A percentile compares a stretch with the other conserved stretches of the same genome.
Conservation (phyloP, 2,329 filamentous ascomycete genomes). For the Dendrostoma leiphaemia region DNA sequence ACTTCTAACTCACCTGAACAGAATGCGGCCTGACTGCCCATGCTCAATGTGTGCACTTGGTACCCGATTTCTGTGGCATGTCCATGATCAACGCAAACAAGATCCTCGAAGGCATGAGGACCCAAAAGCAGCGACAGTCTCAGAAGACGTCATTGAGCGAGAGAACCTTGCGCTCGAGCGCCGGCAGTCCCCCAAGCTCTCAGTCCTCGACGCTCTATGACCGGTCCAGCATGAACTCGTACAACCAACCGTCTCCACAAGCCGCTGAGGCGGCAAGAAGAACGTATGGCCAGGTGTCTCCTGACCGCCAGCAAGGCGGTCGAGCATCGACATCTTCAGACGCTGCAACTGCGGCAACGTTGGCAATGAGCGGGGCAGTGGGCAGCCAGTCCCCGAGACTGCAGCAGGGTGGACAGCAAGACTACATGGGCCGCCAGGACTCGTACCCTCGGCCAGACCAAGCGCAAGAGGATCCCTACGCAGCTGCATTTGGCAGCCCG, state of each 20-base stretch:
- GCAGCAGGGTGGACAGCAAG: conserved; percentile 31
- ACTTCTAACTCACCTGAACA: conserved; percentile 33
- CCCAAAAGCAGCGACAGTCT: conserved; percentile 65
- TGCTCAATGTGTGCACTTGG: conserved; percentile 86
- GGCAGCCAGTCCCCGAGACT: conserved; percentile 31
- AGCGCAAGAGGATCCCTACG: conserved; percentile 36
- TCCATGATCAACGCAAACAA: conserved; percentile 96
- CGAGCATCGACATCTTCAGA: conserved; percentile 48
- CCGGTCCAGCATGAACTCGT: conserved; percentile 16
- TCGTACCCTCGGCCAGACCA: conserved; percentile 29
- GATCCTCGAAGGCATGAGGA: conserved; percentile 83
- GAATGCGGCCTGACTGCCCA: conserved; percentile 94
- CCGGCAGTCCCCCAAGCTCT: conserved; percentile 40
- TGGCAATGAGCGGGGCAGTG: conserved; percentile 54
- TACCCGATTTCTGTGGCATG: conserved; percentile 99
- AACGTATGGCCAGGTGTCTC: conserved; percentile 57
- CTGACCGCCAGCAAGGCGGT: conserved; percentile 48
- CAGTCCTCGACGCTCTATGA: conserved; percentile 25
- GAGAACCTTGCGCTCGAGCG: conserved; percentile 61
- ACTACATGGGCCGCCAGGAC: conserved; percentile 30
- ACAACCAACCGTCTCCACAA: conserved; percentile 41
- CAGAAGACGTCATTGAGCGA: conserved; percentile 60
- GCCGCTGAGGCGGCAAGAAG: conserved; percentile 63
- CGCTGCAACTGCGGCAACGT: conserved; percentile 55
- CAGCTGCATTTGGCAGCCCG: conserved; percentile 35